These are phyloP conservation scores for Ophiostoma sp. DNA, from an alignment of 2,329 filamentous ascomycete genomes.

Conservation along the genomic window DNA sequence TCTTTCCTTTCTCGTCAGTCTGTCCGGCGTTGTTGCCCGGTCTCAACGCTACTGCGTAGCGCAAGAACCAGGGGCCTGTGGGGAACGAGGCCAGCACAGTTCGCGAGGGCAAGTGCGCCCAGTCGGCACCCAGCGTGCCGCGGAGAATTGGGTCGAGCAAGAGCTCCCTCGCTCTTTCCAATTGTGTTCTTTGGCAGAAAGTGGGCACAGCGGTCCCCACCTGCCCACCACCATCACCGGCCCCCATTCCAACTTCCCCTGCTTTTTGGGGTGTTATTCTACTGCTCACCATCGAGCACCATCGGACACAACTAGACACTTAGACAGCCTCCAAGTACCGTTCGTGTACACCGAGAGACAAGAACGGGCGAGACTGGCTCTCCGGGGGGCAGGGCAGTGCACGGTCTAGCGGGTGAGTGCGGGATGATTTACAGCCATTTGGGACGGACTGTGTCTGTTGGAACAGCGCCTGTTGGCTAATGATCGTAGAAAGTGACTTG, in stretches of 20 bases:
- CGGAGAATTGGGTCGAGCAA: slow-evolving; percentile 2
- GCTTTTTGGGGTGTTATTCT: background rate
- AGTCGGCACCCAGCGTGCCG: slow-evolving; percentile 4
- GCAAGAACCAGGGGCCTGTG: slow-evolving; percentile 11
- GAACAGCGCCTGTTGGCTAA: background rate
- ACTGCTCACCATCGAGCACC: background rate
- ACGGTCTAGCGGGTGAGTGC: background rate
- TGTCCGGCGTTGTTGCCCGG: background rate
- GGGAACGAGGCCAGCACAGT: background rate
- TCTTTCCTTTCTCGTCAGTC: background rate
- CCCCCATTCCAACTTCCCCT: background rate
- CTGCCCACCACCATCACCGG: background rate
- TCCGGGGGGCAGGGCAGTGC: background rate
- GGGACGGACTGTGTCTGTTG: background rate
- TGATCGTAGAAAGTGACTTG: background rate
- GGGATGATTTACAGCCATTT: slow-evolving; percentile 5
- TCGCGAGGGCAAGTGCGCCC: background rate
- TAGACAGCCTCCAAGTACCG: background rate
- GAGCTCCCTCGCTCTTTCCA: background rate
- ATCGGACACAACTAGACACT: background rate
- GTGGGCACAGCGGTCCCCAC: background rate
- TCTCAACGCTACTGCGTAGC: slow-evolving; percentile 24
- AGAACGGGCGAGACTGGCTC: background rate
- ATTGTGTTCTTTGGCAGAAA: background rate
- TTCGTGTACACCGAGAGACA: slow-evolving; percentile 19